A percentile compares a stretch with the other conserved stretches of the same genome.
Evolutionary conservation across 768 basidiomycete species (phyloP).

Genomic region (Cubamyces lactineus): DNA sequence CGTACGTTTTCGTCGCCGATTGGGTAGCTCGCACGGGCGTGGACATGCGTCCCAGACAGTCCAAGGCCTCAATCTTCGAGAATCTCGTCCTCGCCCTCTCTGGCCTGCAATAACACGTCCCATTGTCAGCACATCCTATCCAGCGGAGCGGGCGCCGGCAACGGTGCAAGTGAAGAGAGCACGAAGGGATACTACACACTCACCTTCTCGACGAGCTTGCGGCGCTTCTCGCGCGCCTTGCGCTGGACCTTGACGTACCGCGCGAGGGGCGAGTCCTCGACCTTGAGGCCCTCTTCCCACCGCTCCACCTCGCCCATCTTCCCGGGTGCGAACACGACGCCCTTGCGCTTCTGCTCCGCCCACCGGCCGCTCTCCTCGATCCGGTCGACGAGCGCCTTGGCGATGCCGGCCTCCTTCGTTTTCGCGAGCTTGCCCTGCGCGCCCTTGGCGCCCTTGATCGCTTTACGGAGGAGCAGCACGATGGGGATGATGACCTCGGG

Average conservation of each 20-base stretch:
- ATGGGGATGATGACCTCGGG: constrained; percentile 90
- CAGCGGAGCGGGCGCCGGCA: not conserved
- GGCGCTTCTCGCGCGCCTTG: constrained; percentile 78
- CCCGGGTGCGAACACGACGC: constrained; percentile 76
- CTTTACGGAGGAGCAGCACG: constrained; percentile 68
- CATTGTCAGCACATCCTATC: not conserved
- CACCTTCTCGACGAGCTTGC: constrained; percentile 76
- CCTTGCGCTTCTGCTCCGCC: constrained; percentile 72
- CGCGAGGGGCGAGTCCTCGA: constrained; percentile 76
- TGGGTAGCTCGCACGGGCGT: constrained; percentile 7
- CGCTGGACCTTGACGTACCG: constrained; percentile 81
- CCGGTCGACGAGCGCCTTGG: constrained; percentile 84
- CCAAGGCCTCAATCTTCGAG: constrained; percentile 47
- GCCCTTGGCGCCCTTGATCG: constrained; percentile 64
- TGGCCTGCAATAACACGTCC: constrained; percentile 50
- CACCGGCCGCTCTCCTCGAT: constrained; percentile 83
- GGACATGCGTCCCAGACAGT: constrained; percentile 9
- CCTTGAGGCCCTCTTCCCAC: constrained; percentile 68
- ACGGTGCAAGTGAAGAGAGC: not conserved
- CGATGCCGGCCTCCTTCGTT: constrained; percentile 58
- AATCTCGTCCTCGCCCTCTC: constrained; percentile 71
- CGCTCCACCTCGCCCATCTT: constrained; percentile 66
- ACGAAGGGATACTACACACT: constrained; percentile 6
- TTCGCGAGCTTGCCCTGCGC: constrained; percentile 25
- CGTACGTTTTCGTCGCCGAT: not conserved